phyloP scores from a whole-genome alignment of 495 filamentous ascomycete species.

The Xylaria telfairii region DNA sequence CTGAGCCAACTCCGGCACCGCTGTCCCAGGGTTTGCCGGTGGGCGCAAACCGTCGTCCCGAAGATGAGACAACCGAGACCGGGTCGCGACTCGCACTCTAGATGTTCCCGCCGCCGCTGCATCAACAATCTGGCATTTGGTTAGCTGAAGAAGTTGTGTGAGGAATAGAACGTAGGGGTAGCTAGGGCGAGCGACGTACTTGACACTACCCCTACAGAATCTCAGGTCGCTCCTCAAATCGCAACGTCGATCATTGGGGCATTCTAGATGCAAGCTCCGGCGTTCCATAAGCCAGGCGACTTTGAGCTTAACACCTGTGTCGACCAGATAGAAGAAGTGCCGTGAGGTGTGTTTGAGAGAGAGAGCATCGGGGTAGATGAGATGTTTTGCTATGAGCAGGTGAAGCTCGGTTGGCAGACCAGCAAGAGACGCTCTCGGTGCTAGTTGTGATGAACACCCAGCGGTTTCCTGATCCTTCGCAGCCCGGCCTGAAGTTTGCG shows the following conservation, averaged over 20 bases:
- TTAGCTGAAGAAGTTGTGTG: not conserved
- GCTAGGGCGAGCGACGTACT: constrained; percentile 40
- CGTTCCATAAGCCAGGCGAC: constrained; percentile 71
- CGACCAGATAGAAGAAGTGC: constrained; percentile 67
- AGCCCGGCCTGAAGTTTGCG: not conserved
- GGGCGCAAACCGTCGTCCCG: constrained; percentile 51
- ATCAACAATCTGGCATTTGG: constrained; percentile 50
- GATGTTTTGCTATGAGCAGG: constrained; percentile 54
- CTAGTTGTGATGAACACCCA: not conserved
- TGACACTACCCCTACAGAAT: constrained; percentile 59
- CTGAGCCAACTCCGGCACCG: constrained; percentile 47
- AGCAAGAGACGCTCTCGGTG: constrained; percentile 11
- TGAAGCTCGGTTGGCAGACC: constrained; percentile 69
- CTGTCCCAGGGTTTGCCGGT: constrained; percentile 39
- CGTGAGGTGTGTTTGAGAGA: constrained; percentile 67
- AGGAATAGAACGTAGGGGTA: not conserved
- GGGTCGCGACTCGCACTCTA: constrained; percentile 58
- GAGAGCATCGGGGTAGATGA: constrained; percentile 64
- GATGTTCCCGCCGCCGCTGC: constrained; percentile 58
- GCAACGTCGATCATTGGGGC: constrained; percentile 54
- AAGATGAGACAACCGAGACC: constrained; percentile 60
- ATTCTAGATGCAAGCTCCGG: constrained; percentile 56
- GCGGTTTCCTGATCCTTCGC: not conserved
- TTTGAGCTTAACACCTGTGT: constrained; percentile 69
- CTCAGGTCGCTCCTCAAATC: constrained; percentile 58